These are phyloP conservation scores for Russula lepida DNA, from an alignment of 768 basidiomycete species.

Conservation along the genomic window DNA sequence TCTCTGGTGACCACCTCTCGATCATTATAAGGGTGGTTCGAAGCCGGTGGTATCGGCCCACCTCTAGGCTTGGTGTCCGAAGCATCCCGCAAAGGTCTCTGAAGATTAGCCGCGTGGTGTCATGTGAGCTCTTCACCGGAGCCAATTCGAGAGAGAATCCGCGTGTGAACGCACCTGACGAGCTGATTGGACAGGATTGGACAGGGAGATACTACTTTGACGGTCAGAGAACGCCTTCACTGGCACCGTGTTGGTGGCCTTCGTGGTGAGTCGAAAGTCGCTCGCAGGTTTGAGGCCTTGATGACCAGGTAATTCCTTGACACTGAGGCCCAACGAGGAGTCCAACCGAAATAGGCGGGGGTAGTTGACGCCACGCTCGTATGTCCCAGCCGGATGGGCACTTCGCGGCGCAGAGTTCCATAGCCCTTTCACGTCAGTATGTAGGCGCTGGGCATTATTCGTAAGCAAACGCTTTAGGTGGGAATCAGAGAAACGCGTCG, in stretches of 20 bases:
- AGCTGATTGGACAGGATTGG: constrained; percentile 3
- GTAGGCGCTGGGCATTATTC: constrained; percentile 11
- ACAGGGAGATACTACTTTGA: not conserved
- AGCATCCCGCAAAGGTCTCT: not conserved
- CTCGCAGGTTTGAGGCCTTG: constrained; percentile 1
- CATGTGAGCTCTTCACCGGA: constrained; percentile 2
- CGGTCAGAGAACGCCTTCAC: not conserved
- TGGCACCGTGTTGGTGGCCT: not conserved
- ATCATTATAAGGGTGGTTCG: constrained; percentile 7
- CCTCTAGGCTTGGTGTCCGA: not conserved
- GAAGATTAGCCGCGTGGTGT: not conserved
- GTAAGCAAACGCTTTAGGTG: constrained; percentile 6
- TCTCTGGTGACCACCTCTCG: constrained; percentile 9
- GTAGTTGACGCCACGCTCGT: constrained; percentile 11
- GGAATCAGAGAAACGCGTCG: constrained; percentile 4
- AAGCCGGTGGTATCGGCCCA: not conserved
- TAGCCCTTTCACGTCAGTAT: constrained; percentile 14
- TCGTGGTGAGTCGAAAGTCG: not conserved
- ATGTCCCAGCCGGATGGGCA: constrained; percentile 13
- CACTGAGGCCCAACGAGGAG: not conserved
- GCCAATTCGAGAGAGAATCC: not conserved
- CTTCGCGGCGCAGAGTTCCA: constrained; percentile 18
- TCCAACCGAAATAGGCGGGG: constrained; percentile 15
- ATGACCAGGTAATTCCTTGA: not conserved
- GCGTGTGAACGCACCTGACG: constrained; percentile 2